phyloP scores from a whole-genome alignment of 2,329 filamentous ascomycete species.

The Aspergillus neotritici region DNA sequence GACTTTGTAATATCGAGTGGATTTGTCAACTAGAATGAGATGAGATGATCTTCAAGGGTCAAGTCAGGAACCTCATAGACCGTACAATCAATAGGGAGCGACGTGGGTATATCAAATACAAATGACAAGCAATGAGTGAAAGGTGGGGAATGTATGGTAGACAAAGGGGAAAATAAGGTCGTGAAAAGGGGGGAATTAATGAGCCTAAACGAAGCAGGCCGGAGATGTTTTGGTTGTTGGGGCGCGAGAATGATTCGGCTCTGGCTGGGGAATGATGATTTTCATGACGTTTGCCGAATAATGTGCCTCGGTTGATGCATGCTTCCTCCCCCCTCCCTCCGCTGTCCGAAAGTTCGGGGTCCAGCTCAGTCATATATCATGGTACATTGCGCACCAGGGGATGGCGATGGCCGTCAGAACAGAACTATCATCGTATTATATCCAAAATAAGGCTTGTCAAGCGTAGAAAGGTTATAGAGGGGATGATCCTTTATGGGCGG shows the following conservation, averaged over 20 bases:
- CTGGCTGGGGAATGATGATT: slow-evolving; percentile 16
- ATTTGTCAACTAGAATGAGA: too few relatives aligned
- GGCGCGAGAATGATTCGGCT: slow-evolving; percentile 29
- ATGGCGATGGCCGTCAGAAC: too few relatives aligned
- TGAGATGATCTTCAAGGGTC: too few relatives aligned
- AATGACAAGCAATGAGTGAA: neutral
- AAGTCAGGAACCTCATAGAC: too few relatives aligned
- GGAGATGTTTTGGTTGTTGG: slow-evolving; percentile 1
- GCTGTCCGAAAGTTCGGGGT: neutral
- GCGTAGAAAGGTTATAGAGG: too few relatives aligned
- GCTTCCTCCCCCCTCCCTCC: slow-evolving; percentile 12
- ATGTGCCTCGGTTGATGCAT: slow-evolving; percentile 29
- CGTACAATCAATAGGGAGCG: neutral
- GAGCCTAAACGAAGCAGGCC: slow-evolving; percentile 4
- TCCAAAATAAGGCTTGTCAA: too few relatives aligned
- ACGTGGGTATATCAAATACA: neutral
- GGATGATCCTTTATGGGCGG: too few relatives aligned
- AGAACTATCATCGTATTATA: too few relatives aligned
- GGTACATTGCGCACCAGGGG: too few relatives aligned
- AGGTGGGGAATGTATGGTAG: neutral
- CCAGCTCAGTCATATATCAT: too few relatives aligned
- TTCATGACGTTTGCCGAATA: slow-evolving; percentile 36
- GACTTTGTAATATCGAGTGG: neutral
- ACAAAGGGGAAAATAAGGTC: neutral
- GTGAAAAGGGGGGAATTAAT: slow-evolving; percentile 3